Evolutionary conservation across 2,329 filamentous ascomycete genomes (phyloP), one percentile per base, ranked within the genome.

Genomic region (Talaromyces sp.): DNA sequence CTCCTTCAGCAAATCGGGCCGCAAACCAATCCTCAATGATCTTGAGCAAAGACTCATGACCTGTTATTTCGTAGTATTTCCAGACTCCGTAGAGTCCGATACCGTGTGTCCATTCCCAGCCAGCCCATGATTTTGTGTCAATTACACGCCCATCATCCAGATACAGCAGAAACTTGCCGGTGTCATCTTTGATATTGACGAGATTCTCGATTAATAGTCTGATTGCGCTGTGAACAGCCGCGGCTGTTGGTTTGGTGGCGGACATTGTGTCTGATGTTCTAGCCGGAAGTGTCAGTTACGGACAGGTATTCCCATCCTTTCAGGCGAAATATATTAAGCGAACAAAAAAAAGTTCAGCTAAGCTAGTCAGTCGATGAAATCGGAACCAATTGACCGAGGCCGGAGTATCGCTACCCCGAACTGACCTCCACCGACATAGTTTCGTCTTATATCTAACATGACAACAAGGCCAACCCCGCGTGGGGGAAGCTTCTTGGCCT

Each of bases 71-170:
- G 78, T 93, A 90, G 81, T 93, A 93, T 74, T 92, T 89, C 87
- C 89, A 93, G 63, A 94, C 85, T 33, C 91, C 90, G 76, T 93
- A 92, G 22, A 93, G 85, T 5, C 90, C 90, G 71, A 93, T 86
- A 50, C 90, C 90, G 75, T 93, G 90, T 1, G 90, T 92, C 89
- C 89, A 92, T 78, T 93, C 90, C 90, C 90, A 93, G 73, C 77
- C 77, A 39, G 74, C 70, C 91, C 90, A 94, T 65, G 90, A 90
- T 77, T 94, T 94, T 65, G 91, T 93, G 76, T 93, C 90, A 73
- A 94, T 93, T 59, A 93, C 82, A 41, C 89, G 85, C 65, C 90
- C 90, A 71, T 93, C 90, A 1, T 84, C 82, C 41, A 94, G 83
- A 22, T 82, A 87, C 66, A 93, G 80, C 27, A 93, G 82, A 75